Evolutionary conservation across 73 alveolate genomes (phyloP).

Genomic region (Paramecium caudatum): DNA sequence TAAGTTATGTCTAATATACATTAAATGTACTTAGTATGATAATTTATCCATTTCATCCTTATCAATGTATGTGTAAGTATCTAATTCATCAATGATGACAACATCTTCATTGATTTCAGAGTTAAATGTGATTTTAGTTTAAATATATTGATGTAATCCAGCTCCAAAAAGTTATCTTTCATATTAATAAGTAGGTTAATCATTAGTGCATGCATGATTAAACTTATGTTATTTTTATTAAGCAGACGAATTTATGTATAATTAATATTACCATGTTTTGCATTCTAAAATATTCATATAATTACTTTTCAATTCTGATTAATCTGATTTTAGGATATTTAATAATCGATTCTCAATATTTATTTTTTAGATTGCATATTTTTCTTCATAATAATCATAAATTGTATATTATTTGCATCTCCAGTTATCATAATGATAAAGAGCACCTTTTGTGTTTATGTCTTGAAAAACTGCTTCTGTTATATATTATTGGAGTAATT

Average conservation of each 20-base stretch:
- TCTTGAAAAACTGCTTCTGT: not conserved
- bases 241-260: not conserved
- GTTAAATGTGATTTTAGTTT: conserved; percentile 12
- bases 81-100: conserved; percentile 36
- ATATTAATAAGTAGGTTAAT: conserved; percentile 11
- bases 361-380: not conserved
- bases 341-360: not conserved
- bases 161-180: conserved; percentile 24
- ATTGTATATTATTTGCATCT: conserved; percentile 41
- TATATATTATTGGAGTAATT: conserved; percentile 5
- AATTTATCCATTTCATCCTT: conserved; percentile 62
- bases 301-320: not conserved
- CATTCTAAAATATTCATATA: not conserved
- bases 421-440: not conserved
- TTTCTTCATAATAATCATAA: conserved; percentile 23
- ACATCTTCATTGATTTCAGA: not conserved
- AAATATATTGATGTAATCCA: conserved; percentile 43
- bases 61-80: conserved; percentile 52
- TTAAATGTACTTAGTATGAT: not conserved
- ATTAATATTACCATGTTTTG: not conserved
- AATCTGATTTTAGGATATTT: not conserved
- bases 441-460: not conserved
- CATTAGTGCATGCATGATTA: not conserved
- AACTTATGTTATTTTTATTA: not conserved
- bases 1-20: not conserved